A percentile compares a stretch with the other conserved stretches of the same genome.
These are phyloP conservation scores for Saturnispora serradocipensis DNA, from an alignment of 805 yeast genomes.

Conservation along the genomic window DNA sequence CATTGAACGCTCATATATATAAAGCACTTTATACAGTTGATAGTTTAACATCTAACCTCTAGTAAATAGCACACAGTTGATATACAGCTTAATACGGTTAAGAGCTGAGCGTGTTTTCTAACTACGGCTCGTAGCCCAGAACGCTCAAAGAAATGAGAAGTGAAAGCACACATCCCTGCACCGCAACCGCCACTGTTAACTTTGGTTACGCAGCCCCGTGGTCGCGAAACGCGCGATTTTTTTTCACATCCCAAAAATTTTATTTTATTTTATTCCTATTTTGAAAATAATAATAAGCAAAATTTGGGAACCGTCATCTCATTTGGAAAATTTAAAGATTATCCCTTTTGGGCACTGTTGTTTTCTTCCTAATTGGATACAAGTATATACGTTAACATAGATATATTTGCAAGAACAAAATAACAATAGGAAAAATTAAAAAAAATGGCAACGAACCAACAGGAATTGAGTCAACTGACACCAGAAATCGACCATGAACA, in stretches of 20 bases:
- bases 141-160: no score
- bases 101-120: no score
- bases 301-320: background rate
- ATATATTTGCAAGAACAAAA: background rate
- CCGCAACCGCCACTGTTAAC: background rate
- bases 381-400: background rate
- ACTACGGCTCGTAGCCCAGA: no score
- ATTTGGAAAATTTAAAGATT: constrained; percentile 22
- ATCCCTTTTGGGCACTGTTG: constrained; percentile 12
- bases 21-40: background rate
- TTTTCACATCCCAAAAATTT: constrained; percentile 5
- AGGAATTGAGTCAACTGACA: constrained; percentile 4
- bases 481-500: constrained; percentile 3
- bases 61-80: no score
- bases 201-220: background rate
- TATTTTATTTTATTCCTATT: no score
- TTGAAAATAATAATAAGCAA: background rate
- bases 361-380: background rate
- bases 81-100: no score
- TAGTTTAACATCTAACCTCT: no score
- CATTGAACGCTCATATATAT: constrained; percentile 17
- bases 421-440: background rate
- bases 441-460: background rate
- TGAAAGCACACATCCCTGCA: no score
- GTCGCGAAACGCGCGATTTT: background rate